Evolutionary conservation across 2,329 filamentous ascomycete genomes (phyloP).

Genomic region (Aureobasidium leucospermi): DNA sequence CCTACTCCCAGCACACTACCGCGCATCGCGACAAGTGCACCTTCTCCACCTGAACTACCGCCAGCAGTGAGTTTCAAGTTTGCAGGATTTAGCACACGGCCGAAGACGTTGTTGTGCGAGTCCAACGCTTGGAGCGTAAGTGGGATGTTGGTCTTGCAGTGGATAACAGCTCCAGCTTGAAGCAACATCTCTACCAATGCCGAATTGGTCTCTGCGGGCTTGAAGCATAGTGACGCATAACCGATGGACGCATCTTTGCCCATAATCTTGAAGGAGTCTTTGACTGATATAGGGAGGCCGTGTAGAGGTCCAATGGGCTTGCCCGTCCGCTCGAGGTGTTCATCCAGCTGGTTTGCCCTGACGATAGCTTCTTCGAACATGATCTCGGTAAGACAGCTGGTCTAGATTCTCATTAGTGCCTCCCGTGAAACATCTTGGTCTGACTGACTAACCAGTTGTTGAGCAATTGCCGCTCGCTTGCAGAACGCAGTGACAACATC

Average conservation of each 20-base stretch:
- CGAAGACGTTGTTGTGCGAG: conserved; percentile 46
- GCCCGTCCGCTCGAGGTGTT: conserved; percentile 29
- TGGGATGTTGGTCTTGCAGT: conserved; percentile 50
- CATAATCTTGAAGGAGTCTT: conserved; percentile 37
- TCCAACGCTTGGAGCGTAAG: conserved; percentile 46
- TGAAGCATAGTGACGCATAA: conserved; percentile 36
- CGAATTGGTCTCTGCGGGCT: conserved; percentile 32
- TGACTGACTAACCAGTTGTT: conserved; percentile 28
- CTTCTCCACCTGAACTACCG: conserved; percentile 47
- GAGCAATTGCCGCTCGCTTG: conserved; percentile 41
- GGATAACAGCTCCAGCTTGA: conserved; percentile 41
- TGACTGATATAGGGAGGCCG: conserved; percentile 45
- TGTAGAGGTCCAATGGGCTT: conserved; percentile 40
- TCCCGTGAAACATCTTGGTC: background rate
- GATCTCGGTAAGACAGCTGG: conserved; percentile 41
- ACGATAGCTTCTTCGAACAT: conserved; percentile 31
- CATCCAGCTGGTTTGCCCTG: conserved; percentile 36
- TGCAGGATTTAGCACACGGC: conserved; percentile 42
- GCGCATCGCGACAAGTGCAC: conserved; percentile 42
- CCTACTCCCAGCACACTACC: conserved; percentile 46
- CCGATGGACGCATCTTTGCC: conserved; percentile 35
- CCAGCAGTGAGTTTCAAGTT: conserved; percentile 44
- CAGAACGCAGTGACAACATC: conserved; percentile 38
- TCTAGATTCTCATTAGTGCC: conserved; percentile 14
- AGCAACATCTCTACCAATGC: conserved; percentile 39